Evolutionary conservation across 805 yeast species (phyloP).

Genomic region (Hyphopichia homilentoma): DNA sequence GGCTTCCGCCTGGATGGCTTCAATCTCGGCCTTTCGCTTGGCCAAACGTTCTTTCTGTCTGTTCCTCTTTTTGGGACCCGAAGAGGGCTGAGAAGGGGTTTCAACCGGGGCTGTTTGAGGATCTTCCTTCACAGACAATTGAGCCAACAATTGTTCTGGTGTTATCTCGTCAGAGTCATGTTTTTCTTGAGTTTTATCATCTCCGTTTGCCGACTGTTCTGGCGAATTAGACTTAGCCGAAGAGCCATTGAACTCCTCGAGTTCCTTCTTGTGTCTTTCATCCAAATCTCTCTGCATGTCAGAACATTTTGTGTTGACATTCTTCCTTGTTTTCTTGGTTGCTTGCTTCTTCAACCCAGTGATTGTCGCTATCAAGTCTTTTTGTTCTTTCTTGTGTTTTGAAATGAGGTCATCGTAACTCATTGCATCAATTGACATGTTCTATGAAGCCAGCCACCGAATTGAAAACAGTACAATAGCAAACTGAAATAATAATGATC

Average conservation of each 20-base stretch:
- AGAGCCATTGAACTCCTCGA: conserved; percentile 15
- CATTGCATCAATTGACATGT: too few relatives aligned
- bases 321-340: conserved; percentile 71
- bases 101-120: neutral
- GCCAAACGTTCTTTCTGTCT: conserved; percentile 84
- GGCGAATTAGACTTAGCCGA: conserved; percentile 5
- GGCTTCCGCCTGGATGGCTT: conserved; percentile 63
- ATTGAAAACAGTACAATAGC: too few relatives aligned
- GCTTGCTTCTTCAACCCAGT: conserved; percentile 84
- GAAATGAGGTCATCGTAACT: conserved; percentile 1
- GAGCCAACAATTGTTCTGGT: conserved; percentile 66
- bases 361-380: conserved; percentile 60
- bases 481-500: too few relatives aligned
- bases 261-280: conserved; percentile 52
- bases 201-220: conserved; percentile 16
- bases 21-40: conserved; percentile 66
- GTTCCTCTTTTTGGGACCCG: conserved; percentile 49
- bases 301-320: conserved; percentile 55
- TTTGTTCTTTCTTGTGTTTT: conserved; percentile 60
- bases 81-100: neutral
- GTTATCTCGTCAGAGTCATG: conserved; percentile 51
- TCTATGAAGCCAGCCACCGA: too few relatives aligned
- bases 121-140: conserved; percentile 35
- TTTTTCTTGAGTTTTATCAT: too few relatives aligned
- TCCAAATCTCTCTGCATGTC: conserved; percentile 57